Conservation (phyloP, 179 eudicot genomes). For the Carnegiea gigantea region DNA sequence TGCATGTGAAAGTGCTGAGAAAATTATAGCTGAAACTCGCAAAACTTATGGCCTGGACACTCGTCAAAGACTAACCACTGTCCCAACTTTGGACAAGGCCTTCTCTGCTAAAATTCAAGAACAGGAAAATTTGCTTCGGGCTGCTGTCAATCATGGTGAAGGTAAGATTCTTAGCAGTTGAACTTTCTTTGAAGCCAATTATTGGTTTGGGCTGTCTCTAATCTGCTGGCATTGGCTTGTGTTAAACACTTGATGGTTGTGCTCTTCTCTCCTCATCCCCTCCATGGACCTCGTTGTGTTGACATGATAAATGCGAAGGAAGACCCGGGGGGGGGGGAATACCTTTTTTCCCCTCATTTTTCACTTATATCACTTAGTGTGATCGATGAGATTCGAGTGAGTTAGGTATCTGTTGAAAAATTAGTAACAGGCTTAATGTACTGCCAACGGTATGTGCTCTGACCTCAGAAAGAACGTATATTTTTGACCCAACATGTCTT, state of each 20-base stretch:
- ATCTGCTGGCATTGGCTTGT: not conserved
- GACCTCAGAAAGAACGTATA: no score
- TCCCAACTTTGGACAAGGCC: slow-evolving; percentile 86
- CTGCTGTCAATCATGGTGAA: slow-evolving; percentile 90
- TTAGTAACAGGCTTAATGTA: no score
- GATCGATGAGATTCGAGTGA: not conserved
- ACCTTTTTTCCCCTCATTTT: no score
- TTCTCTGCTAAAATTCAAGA: slow-evolving; percentile 93
- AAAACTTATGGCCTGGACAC: slow-evolving; percentile 81
- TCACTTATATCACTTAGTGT: not conserved
- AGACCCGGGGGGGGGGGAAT: not conserved
- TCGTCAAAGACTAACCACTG: slow-evolving; percentile 64
- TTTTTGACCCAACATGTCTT: no score
- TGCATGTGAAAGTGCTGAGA: slow-evolving; percentile 97
- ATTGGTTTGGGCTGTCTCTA: not conserved
- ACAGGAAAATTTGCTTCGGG: slow-evolving; percentile 79
- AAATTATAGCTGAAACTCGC: slow-evolving; percentile 91
- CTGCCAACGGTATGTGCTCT: no score
- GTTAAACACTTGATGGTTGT: not conserved
- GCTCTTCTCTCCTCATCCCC: not conserved
- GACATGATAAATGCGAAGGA: not conserved
- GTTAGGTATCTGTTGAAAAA: not conserved
- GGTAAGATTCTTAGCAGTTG: slow-evolving; percentile 39
- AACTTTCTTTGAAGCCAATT: not conserved
- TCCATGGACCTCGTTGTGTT: not conserved